Conservation (phyloP, 2,329 filamentous ascomycete species). For the Paecilomyces variotii region DNA sequence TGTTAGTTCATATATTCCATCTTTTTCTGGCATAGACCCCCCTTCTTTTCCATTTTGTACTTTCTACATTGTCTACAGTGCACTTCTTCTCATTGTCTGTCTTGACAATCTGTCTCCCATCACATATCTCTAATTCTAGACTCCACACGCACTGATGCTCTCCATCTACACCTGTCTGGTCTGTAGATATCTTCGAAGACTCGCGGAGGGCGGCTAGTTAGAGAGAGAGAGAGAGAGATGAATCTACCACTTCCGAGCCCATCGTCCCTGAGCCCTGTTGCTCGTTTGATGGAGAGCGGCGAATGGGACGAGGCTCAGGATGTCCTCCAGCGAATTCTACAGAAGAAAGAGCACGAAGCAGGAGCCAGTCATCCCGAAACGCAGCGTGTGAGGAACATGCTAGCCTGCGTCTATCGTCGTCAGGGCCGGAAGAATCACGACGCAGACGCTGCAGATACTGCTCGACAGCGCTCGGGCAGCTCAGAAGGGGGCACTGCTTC, state of each 20-base stretch:
- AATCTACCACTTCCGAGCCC: slow-evolving; percentile 8
- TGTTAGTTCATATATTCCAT: too few species aligned
- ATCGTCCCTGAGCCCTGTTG: slow-evolving; percentile 5
- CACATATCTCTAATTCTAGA: neutral
- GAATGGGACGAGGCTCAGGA: slow-evolving; percentile 8
- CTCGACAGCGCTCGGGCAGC: slow-evolving; percentile 4
- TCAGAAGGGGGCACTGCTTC: slow-evolving; percentile 2
- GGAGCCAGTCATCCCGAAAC: slow-evolving; percentile 1
- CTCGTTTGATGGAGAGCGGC: slow-evolving; percentile 3
- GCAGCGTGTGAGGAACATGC: slow-evolving; percentile 6
- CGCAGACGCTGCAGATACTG: slow-evolving; percentile 4
- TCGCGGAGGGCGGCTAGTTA: neutral
- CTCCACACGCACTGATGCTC: neutral
- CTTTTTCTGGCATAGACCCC: too few species aligned
- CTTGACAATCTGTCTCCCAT: too few species aligned
- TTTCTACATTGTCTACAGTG: too few species aligned
- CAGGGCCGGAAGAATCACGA: slow-evolving; percentile 3
- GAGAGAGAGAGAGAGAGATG: slow-evolving; percentile 1
- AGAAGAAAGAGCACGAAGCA: neutral
- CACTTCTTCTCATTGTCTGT: too few species aligned
- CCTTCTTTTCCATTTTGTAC: too few species aligned
- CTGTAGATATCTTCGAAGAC: neutral
- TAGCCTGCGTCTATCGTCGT: slow-evolving; percentile 7
- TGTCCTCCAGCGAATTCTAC: slow-evolving; percentile 3
- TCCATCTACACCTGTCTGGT: neutral